Percentiles rank a stretch among this genome's conserved stretches.
phyloP scores from a whole-genome alignment of 2,329 filamentous ascomycete species.

The Aureobasidium sp. region DNA sequence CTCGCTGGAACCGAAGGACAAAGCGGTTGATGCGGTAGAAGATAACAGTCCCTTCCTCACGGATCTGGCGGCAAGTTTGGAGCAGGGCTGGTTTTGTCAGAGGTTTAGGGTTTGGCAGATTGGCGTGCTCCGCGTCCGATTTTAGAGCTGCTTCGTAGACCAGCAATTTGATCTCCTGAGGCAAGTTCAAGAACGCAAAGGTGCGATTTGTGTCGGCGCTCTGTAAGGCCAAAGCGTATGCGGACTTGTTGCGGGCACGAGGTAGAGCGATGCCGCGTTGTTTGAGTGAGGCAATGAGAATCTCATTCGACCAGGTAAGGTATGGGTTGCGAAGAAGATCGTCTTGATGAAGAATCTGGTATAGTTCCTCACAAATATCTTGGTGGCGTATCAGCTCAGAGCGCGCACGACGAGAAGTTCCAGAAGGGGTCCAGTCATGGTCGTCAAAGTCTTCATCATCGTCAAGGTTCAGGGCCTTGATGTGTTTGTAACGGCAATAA shows the following conservation, averaged over 20 bases:
- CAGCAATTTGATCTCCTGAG: not conserved
- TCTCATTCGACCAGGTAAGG: not conserved
- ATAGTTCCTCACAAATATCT: not conserved
- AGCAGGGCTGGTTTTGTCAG: not conserved
- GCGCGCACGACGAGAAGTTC: not conserved
- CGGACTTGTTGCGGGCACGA: not conserved
- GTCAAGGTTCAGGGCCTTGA: not conserved
- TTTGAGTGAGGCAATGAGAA: not conserved
- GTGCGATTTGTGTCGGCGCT: not conserved
- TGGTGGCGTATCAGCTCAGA: not conserved
- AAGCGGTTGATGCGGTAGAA: slow-evolving; percentile 5
- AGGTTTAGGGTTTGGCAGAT: not conserved
- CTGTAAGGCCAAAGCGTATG: not conserved
- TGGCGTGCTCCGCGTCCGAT: not conserved
- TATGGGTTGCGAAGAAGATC: not conserved
- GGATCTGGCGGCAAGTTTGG: not conserved
- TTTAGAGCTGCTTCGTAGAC: not conserved
- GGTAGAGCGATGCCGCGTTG: not conserved
- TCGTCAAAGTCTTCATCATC: not conserved
- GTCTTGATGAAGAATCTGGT: not conserved
- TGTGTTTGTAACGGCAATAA: not conserved
- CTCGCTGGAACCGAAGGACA: no score
- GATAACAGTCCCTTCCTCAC: not conserved
- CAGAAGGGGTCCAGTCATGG: not conserved
- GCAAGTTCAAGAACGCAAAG: not conserved